Evolutionary conservation across 2,329 filamentous ascomycete species (phyloP).

Genomic region (Aspergillus novofumigatus): DNA sequence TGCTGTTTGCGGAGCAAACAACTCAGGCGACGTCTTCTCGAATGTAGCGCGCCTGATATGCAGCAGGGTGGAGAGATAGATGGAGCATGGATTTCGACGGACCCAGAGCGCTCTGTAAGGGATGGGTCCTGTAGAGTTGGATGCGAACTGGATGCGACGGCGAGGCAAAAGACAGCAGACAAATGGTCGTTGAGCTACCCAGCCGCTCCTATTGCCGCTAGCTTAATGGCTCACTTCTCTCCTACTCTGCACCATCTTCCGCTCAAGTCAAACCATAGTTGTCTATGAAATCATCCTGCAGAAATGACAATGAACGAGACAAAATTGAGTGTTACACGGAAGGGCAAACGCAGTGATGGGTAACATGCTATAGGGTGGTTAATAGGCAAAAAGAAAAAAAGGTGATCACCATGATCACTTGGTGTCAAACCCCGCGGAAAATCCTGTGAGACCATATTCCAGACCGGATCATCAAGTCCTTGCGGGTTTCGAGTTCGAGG

Average conservation of each 20-base stretch:
- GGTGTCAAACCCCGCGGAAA: background rate
- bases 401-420: background rate
- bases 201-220: background rate
- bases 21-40: no score
- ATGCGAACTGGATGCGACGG: background rate
- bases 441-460: background rate
- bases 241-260: background rate
- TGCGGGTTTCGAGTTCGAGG: background rate
- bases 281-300: background rate
- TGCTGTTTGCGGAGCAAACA: no score
- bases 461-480: background rate
- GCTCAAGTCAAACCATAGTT: background rate
- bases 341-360: background rate
- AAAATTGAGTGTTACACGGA: background rate
- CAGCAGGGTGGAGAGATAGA: background rate
- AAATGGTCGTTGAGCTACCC: background rate
- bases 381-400: background rate
- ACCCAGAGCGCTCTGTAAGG: background rate
- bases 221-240: background rate
- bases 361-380: background rate
- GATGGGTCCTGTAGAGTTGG: background rate
- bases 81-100: background rate
- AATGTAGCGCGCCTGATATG: background rate
- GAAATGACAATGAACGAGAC: background rate
- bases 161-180: background rate